Conservation (phyloP, 1,139 yeast species). For the Pichia sp. region DNA sequence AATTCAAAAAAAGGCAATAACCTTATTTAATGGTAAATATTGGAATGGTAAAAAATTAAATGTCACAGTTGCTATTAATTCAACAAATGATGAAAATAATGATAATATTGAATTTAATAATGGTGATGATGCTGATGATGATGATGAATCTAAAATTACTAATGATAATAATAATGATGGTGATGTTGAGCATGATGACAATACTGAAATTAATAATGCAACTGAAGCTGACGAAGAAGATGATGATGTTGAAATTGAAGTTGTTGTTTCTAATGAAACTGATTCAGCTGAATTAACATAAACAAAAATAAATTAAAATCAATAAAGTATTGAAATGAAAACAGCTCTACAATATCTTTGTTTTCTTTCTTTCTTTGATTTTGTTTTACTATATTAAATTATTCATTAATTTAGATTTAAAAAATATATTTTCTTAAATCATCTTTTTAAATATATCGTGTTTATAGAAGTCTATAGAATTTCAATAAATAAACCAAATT, state of each 20-base stretch:
- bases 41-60: constrained; percentile 49
- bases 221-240: constrained; percentile 7
- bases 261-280: constrained; percentile 9
- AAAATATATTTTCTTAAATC: no score
- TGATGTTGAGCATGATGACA: constrained; percentile 5
- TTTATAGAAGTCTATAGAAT: no score
- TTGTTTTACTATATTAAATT: no score
- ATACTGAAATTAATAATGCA: constrained; percentile 1
- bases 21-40: constrained; percentile 45
- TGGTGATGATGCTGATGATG: constrained; percentile 3
- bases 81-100: constrained; percentile 14
- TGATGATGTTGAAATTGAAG: constrained; percentile 10
- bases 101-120: constrained; percentile 3
- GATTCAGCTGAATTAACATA: no score
- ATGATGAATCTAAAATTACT: not conserved
- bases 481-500: no score
- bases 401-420: no score
- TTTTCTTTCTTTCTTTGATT: no score
- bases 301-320: no score
- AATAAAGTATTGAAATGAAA: no score
- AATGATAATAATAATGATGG: not conserved
- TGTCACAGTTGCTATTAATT: constrained; percentile 54
- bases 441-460: no score
- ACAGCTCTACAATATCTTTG: no score
- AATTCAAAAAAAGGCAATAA: constrained; percentile 43